Base-by-base conservation (phyloP, 2,329 filamentous ascomycete genomes). In the Calonectria hongkongensis region DNA sequence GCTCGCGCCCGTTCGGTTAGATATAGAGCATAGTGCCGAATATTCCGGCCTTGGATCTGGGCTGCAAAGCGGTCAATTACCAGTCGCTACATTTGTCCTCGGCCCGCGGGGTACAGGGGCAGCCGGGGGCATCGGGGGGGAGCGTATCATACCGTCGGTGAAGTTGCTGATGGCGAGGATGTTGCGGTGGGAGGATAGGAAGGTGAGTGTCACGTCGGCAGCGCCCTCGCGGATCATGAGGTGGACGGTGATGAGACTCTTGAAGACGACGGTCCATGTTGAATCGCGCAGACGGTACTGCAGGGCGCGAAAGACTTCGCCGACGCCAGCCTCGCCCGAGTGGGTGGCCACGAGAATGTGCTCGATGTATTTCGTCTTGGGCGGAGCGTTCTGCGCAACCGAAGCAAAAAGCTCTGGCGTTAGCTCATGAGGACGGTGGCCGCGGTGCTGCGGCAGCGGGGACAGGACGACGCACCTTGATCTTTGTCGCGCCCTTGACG, bases 261-360 rank as follows among this genome's bases (percentile, higher is more conserved):
- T 99, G 92, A 98, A 98, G 76, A 98, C 96, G 71, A 98, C 95
- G n/a, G 97, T 99, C 97, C 97, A 99, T 88, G 97, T 98, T 78
- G 96, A 96, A 84, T 99, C 97, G 83, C 95, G 93, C 77, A 99
- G 86, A 66, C 97, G 92, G 83, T 95, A 92, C 82, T 97, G 95
- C 68, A 99, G 88, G 50, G 95, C 95, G 73, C 97, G 93, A 84
- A 99, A 98, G 81, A 99, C 94, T 86, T 99, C 97, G 73, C 93
- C 96, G 73, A 99, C 95, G 78, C 96, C 97, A 67, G 95, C 94
- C 86, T 99, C 97, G 79, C 96, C 97, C 27, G 95, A 94, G 86
- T 98, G 95, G 45, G 97, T 99, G 75, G 97, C 96, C 78, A 98
- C 90, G 70, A 99, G 91, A 82, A 99, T 98, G 83, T 98, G 95